These are phyloP conservation scores for Saccharomycopsis oosterbeekiorum DNA, from an alignment of 805 yeast species.

Conservation along the genomic window DNA sequence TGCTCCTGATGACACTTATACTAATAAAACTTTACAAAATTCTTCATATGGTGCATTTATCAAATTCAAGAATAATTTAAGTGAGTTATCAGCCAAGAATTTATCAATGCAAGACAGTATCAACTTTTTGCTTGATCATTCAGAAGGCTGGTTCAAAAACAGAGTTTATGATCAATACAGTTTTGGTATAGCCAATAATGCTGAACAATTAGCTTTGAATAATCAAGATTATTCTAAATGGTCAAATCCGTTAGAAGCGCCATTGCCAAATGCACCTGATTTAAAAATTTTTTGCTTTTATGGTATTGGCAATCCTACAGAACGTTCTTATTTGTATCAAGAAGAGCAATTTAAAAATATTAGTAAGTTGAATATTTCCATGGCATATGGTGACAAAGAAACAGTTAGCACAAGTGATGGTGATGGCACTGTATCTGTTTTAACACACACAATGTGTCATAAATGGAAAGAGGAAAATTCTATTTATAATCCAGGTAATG, in stretches of 20 bases:
- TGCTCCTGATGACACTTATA: conserved; percentile 60
- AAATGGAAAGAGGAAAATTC: conserved; percentile 65
- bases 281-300: conserved; percentile 83
- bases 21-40: conserved; percentile 6
- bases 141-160: conserved; percentile 70
- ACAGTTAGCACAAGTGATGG: conserved; percentile 85
- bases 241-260: conserved; percentile 91
- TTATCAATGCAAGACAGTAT: conserved; percentile 61
- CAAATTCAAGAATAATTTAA: conserved; percentile 41
- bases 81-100: conserved; percentile 37
- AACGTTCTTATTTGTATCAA: conserved; percentile 79
- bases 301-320: conserved; percentile 96
- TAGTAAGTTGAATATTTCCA: conserved; percentile 55
- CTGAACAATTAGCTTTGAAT: conserved; percentile 50
- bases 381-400: conserved; percentile 49
- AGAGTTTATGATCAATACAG: conserved; percentile 67
- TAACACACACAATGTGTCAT: conserved; percentile 86
- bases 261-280: conserved; percentile 89
- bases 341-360: conserved; percentile 48
- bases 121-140: conserved; percentile 47
- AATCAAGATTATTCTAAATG: conserved; percentile 70
- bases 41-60: conserved; percentile 63
- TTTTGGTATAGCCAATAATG: conserved; percentile 58
- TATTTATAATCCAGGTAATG: conserved; percentile 70
- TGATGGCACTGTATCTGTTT: conserved; percentile 86